Evolutionary conservation across 1,284 basidiomycete species (phyloP).

Genomic region (Microbotryum intermedium): DNA sequence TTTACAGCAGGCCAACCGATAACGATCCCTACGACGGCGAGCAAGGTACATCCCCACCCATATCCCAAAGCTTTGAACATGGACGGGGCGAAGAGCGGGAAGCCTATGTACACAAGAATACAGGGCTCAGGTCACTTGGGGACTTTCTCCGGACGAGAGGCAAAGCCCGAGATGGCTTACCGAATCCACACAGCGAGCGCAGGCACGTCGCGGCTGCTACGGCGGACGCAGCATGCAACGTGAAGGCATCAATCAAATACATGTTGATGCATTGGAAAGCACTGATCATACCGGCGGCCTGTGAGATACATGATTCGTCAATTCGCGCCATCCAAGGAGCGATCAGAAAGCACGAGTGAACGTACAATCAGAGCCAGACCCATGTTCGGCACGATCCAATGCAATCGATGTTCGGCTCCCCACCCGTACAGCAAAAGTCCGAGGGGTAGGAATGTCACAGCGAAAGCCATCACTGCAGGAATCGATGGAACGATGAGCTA

Average conservation of each 20-base stretch:
- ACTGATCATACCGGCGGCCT: conserved; percentile 9
- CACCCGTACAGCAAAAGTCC: conserved; percentile 60
- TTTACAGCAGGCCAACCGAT: conserved; percentile 35
- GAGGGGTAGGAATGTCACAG: conserved; percentile 48
- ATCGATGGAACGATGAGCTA: conserved; percentile 12
- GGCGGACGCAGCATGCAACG: conserved; percentile 37
- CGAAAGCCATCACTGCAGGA: conserved; percentile 47
- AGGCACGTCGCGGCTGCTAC: conserved; percentile 34
- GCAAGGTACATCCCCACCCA: conserved; percentile 37
- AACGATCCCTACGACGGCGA: conserved; percentile 33
- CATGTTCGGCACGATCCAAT: conserved; percentile 51
- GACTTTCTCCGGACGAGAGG: too few species aligned
- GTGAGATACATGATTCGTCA: background rate
- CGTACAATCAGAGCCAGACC: conserved; percentile 20
- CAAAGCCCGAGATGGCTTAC: too few species aligned
- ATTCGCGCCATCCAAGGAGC: background rate
- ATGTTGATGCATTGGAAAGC: conserved; percentile 15
- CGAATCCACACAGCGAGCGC: conserved; percentile 37
- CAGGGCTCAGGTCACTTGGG: too few species aligned
- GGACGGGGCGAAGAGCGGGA: conserved; percentile 34
- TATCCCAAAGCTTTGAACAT: conserved; percentile 35
- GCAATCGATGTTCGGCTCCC: conserved; percentile 49
- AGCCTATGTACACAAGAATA: background rate
- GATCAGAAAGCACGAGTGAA: too few species aligned
- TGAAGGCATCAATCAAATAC: conserved; percentile 31